Evolutionary conservation across 768 basidiomycete genomes (phyloP), one percentile per base, ranked within the genome.

Genomic region (Tylopilus vinaceipallidus): DNA sequence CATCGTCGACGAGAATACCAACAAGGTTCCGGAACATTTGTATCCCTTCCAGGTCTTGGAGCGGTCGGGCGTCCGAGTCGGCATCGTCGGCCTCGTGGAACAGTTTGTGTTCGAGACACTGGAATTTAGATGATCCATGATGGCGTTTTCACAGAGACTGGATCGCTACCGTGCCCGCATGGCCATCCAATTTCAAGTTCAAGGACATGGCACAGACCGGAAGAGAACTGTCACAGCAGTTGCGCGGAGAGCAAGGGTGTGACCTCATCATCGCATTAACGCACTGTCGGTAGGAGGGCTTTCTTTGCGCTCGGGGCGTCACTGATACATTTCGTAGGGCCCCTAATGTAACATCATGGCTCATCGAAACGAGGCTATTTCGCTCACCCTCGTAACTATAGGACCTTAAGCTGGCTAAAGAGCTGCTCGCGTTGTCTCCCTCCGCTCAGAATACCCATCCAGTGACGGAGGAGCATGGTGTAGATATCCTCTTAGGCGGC

Each of bases 211-310:
- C 72, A 23, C 74, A 88, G 48, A 80, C 81, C 1, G 91, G 84
- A 1, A 64, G 78, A n/a, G 78, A 83, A 26, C 76, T 95, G 20
- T 97, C 93, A 5, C 75, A 73, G 56, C 69, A 73, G 27, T 77
- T 97, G 19, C 82, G 93, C 5, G 88, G 84, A 24, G 77, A 81
- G 40, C 71, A 88, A 60, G 76, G 68, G 39, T 92, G 89, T 59
- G 93, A 95, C 55, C 54, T 97, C 22, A 76, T 97, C 49, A 81
- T 97, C 45, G 93, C 91, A 2, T 65, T 97, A 33, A 94, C 92
- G 1, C 93, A 97, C 64, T 80, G 83, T 36, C 75, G 93, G 83
- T 86, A 62, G 51, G 45, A n/a, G 6, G 10, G 26, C 0, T 73
- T 59, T 20, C 12, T 19, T 27, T 6, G 20, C 4, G 11, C 23